Base-by-base conservation (phyloP, 163 green algal species). In the Scenedesmus sp. region DNA sequence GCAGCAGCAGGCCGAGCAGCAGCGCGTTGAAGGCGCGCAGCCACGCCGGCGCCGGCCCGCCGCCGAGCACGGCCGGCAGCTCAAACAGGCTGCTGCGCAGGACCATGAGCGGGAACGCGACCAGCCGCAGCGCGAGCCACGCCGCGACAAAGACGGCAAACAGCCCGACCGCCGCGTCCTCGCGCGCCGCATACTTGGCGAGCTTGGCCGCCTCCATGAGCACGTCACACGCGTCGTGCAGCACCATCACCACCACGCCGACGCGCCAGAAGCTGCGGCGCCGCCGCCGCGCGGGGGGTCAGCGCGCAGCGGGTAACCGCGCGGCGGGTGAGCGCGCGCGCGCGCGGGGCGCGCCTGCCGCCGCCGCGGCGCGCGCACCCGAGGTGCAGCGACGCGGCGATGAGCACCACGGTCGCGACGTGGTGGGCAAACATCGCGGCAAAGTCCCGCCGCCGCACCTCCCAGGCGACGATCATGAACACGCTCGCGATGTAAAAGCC, bases 211-310 rank as follows among this genome's bases (percentile, higher is more conserved):
- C 53, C 78, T 97, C 94, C 87, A 98, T 85, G 72, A 97, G 93
- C 31, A 97, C 91, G 81, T 98, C 95, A 50, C 93, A 96, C 54
- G 90, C 77, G 80, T 98, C 95, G 67, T 98, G 94, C 29, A 95
- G 87, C 77, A 95, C 74, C 83, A 98, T 95, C 34, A 98, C 91
- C 60, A 97, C 77, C 26, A 86, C 91, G 63, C 90, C 92, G 7
- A 94, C 81, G 13, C 92, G 85, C 22, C 83, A 75, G 62, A 91
- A 95, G 1, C 92, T 96, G 89, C 73, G 65, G n/a, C 9, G 62
- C 36, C 18, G 36, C 60, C 3, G 34, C 62, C 20, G 36, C 7
- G 62, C 5, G 11, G 31, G 22, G 1, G 36, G 18, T 6, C 33
- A 56, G 36, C 36, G 39, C 39, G n/a, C n/a, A n/a, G n/a, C n/a